Evolutionary conservation across 257 asterid genomes (phyloP), one percentile per base, ranked within the genome.

Genomic region (Avicennia marina): DNA sequence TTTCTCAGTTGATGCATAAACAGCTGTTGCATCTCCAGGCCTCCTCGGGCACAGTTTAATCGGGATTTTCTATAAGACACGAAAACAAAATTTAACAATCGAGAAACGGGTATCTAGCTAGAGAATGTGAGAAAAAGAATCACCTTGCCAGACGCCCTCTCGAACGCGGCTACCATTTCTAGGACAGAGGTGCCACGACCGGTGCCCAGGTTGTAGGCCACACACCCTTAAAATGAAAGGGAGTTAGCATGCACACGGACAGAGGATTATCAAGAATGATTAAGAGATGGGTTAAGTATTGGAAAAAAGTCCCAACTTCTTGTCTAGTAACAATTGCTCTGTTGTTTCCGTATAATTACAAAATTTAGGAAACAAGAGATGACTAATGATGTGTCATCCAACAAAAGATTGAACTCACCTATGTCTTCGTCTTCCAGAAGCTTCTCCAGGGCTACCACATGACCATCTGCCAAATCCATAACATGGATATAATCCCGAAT

Each of bases 401-500:
- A n/a, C n/a, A 44, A 47, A 40, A 26, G 20, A 6, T 50, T 32
- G 42, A 20, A 57, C 12, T 63, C 67, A 79, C 96, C 98, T 71
- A 80, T 63, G 68, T 68, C 79, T 47, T 80, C 78, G 64, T 59
- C 25, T 65, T 75, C 72, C 34, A 88, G 78, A 65, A 91, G 94
- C 76, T 82, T 81, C 76, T 80, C 80, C 39, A 91, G 74, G 10
- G 98, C 90, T 68, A 76, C 95, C 50, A 91, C 94, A 58, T 91
- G 98, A 46, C 97, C 98, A 17, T 91, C 97, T 6, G 98, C 98
- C 56, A 91, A 76, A 77, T 91, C 98, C 97, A 88, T 86, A 19
- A 91, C 98, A 71, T 91, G 98, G 71, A 91, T 91, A 77, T 91
- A 91, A 60, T 91, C 98, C 55, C 98, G 80, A 32, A 91, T 70